These are phyloP conservation scores for Craterostigma plantagineum DNA, from an alignment of 257 asterid species.

Conservation along the genomic window DNA sequence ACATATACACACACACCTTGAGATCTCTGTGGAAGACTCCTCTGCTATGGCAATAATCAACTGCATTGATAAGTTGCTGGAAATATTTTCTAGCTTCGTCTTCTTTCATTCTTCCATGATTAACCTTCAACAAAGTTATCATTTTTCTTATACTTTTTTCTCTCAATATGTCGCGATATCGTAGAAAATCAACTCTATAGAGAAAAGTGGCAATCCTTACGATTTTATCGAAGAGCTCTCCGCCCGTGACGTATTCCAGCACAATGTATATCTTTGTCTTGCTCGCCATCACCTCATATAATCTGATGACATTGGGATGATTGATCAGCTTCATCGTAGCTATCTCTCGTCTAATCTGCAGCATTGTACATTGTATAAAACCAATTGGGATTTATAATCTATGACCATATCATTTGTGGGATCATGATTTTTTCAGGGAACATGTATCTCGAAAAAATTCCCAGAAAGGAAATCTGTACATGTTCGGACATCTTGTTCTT, in stretches of 20 bases:
- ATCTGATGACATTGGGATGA: constrained; percentile 1
- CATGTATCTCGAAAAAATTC: neutral
- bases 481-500: constrained; percentile 2
- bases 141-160: no score
- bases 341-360: constrained; percentile 4
- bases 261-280: constrained; percentile 5
- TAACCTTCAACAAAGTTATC: no score
- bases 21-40: constrained; percentile 5
- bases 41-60: constrained; percentile 7
- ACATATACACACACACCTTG: neutral
- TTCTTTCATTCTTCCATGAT: constrained; percentile 1
- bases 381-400: no score
- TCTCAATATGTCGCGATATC: no score
- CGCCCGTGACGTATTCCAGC: constrained; percentile 2
- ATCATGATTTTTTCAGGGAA: neutral
- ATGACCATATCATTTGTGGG: no score
- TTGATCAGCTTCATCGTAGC: constrained; percentile 3
- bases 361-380: no score
- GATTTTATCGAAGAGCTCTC: constrained; percentile 4
- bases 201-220: neutral
- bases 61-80: constrained; percentile 5
- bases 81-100: constrained; percentile 5
- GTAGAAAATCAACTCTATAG: no score
- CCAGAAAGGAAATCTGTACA: no score
- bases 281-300: constrained; percentile 3